Evolutionary conservation across 2,329 filamentous ascomycete genomes (phyloP).

Genomic region (Hymenoscyphus fructigenus): DNA sequence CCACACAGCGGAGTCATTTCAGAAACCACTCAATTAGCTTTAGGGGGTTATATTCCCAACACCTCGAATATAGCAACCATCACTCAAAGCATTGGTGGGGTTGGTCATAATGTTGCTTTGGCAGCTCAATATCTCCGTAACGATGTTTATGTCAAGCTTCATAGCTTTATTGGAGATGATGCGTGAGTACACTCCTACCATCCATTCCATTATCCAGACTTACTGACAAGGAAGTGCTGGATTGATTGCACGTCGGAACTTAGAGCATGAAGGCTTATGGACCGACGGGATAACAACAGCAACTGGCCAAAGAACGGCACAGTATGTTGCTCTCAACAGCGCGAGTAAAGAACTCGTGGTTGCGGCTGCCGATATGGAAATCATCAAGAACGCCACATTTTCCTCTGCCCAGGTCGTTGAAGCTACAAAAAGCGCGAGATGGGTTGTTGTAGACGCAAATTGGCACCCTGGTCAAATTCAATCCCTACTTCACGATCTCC

Average conservation of each 20-base stretch:
- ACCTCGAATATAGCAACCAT: slow-evolving; percentile 87
- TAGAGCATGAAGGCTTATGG: slow-evolving; percentile 64
- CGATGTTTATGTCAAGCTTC: slow-evolving; percentile 62
- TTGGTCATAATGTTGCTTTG: slow-evolving; percentile 87
- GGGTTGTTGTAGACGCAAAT: slow-evolving; percentile 85
- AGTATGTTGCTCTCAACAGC: slow-evolving; percentile 91
- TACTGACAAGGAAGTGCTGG: slow-evolving; percentile 58
- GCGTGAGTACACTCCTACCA: slow-evolving; percentile 43
- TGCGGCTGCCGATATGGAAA: slow-evolving; percentile 89
- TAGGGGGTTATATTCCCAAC: slow-evolving; percentile 37
- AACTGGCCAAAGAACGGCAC: slow-evolving; percentile 58
- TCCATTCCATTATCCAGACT: not conserved
- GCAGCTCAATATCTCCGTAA: slow-evolving; percentile 71
- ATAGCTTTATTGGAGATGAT: slow-evolving; percentile 80
- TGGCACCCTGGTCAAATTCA: slow-evolving; percentile 69
- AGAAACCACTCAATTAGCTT: slow-evolving; percentile 29
- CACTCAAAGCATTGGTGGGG: slow-evolving; percentile 81
- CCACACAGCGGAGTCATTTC: not conserved
- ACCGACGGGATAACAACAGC: slow-evolving; percentile 34
- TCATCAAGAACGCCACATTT: slow-evolving; percentile 37
- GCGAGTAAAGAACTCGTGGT: slow-evolving; percentile 78
- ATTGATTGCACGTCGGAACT: slow-evolving; percentile 64
- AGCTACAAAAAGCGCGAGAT: slow-evolving; percentile 45
- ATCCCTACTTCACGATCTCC: slow-evolving; percentile 65
- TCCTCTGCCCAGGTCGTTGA: slow-evolving; percentile 33